These are phyloP conservation scores for Aspergillus floridensis DNA, from an alignment of 2,329 filamentous ascomycete species.

Conservation along the genomic window DNA sequence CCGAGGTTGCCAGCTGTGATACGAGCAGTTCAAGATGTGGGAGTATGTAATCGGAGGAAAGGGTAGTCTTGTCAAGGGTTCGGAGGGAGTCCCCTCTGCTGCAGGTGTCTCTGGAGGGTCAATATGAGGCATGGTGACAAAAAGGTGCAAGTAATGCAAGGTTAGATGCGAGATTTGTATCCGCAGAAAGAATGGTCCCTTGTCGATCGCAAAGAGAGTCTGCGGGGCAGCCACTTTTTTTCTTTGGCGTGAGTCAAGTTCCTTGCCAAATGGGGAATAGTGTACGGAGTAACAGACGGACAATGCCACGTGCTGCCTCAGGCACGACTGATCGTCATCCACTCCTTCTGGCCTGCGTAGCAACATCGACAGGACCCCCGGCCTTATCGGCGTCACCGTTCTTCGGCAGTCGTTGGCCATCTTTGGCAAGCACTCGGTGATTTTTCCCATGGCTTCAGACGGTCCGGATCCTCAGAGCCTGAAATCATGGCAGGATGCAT, in stretches of 20 bases:
- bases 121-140: slow-evolving; percentile 29
- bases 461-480: slow-evolving; percentile 57
- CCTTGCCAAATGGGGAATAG: slow-evolving; percentile 12
- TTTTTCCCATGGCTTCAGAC: slow-evolving; percentile 51
- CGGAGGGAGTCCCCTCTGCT: slow-evolving; percentile 15
- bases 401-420: slow-evolving; percentile 8
- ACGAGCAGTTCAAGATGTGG: slow-evolving; percentile 93
- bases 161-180: neutral
- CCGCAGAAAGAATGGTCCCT: neutral
- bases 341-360: slow-evolving; percentile 7
- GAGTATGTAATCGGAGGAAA: slow-evolving; percentile 82
- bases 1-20: slow-evolving; percentile 84
- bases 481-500: slow-evolving; percentile 65
- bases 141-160: neutral
- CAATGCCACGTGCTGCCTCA: slow-evolving; percentile 20
- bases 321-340: slow-evolving; percentile 14
- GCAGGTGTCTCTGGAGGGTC: slow-evolving; percentile 19
- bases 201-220: slow-evolving; percentile 1
- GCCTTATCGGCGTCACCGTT: neutral
- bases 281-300: neutral
- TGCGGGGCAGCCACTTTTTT: slow-evolving; percentile 11
- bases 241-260: slow-evolving; percentile 14
- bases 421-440: slow-evolving; percentile 9
- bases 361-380: slow-evolving; percentile 2
- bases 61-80: slow-evolving; percentile 46